Conservation (phyloP, 495 filamentous ascomycete species). For the Aspergillus haitiensis region DNA sequence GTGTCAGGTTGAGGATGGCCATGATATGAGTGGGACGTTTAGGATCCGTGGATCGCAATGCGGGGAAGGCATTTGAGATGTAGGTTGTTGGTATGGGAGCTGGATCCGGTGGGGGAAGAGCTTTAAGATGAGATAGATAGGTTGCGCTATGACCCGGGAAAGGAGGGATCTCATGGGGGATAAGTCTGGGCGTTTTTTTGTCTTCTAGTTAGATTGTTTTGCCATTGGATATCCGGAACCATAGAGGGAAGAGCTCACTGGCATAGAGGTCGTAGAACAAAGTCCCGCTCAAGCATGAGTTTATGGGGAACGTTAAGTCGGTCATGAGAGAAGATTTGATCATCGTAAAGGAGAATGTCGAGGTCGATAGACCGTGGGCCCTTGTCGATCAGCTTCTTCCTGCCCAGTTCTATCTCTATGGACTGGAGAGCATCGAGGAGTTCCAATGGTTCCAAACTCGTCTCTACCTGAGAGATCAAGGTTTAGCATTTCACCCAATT, state of each 20-base stretch:
- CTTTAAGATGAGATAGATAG: constrained; percentile 58
- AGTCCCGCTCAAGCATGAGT: constrained; percentile 86
- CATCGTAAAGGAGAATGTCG: constrained; percentile 87
- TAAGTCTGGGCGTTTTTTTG: constrained; percentile 48
- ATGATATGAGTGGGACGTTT: constrained; percentile 75
- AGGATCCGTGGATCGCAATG: constrained; percentile 63
- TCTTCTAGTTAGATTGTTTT: background rate
- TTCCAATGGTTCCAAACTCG: constrained; percentile 67
- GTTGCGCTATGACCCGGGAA: constrained; percentile 34
- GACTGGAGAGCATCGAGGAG: constrained; percentile 77
- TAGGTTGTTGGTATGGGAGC: constrained; percentile 68
- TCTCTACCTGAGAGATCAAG: constrained; percentile 65
- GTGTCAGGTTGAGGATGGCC: constrained; percentile 93
- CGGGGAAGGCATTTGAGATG: constrained; percentile 56
- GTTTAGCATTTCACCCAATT: background rate
- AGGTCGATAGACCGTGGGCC: constrained; percentile 92
- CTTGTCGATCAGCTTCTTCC: constrained; percentile 85
- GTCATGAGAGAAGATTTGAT: constrained; percentile 60
- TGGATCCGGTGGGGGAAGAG: constrained; percentile 54
- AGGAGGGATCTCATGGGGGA: constrained; percentile 58
- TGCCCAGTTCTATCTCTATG: constrained; percentile 76
- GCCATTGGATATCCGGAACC: background rate
- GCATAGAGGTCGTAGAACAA: constrained; percentile 85
- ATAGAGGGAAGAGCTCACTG: constrained; percentile 56
- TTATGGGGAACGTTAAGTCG: constrained; percentile 83